Conservation (phyloP, 2,329 filamentous ascomycete species). For the Nigrospora osmanthi region DNA sequence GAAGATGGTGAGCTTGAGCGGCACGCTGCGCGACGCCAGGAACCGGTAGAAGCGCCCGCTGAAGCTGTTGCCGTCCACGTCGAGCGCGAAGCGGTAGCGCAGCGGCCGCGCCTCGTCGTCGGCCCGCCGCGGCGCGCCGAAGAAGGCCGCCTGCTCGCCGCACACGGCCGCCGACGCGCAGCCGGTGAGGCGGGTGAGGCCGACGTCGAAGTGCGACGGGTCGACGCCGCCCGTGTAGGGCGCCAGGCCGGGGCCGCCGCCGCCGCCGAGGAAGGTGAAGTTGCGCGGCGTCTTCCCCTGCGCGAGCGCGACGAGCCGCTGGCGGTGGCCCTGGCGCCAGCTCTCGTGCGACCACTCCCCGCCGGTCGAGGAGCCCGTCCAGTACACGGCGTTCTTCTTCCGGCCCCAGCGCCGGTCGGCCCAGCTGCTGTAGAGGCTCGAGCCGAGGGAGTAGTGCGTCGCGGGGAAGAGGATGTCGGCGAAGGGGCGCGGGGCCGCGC, state of each 20-base stretch:
- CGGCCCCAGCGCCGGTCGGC: constrained; percentile 36
- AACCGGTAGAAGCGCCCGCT: constrained; percentile 57
- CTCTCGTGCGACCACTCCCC: constrained; percentile 23
- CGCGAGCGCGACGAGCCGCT: constrained; percentile 31
- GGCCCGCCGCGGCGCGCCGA: constrained; percentile 18
- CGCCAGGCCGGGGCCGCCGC: constrained; percentile 7
- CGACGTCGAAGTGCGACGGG: constrained; percentile 30
- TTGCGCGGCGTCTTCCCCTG: constrained; percentile 18
- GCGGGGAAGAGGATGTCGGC: constrained; percentile 42
- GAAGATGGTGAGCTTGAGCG: constrained; percentile 66
- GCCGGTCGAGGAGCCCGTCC: constrained; percentile 49
- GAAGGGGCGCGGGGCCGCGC: too few species aligned
- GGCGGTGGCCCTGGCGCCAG: constrained; percentile 38
- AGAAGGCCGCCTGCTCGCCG: constrained; percentile 24
- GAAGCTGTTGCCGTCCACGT: constrained; percentile 64
- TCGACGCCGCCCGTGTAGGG: constrained; percentile 23
- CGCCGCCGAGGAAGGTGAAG: constrained; percentile 23
- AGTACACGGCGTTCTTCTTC: constrained; percentile 45
- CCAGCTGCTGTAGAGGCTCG: constrained; percentile 29
- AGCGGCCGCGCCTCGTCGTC: constrained; percentile 22
- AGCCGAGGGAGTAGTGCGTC: constrained; percentile 33
- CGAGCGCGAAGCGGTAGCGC: constrained; percentile 46
- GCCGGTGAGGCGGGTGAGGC: constrained; percentile 36
- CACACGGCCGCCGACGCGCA: constrained; percentile 28
- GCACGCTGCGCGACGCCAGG: constrained; percentile 54